These are phyloP conservation scores for Lepiota venenata DNA, from an alignment of 768 basidiomycete genomes.

Conservation along the genomic window DNA sequence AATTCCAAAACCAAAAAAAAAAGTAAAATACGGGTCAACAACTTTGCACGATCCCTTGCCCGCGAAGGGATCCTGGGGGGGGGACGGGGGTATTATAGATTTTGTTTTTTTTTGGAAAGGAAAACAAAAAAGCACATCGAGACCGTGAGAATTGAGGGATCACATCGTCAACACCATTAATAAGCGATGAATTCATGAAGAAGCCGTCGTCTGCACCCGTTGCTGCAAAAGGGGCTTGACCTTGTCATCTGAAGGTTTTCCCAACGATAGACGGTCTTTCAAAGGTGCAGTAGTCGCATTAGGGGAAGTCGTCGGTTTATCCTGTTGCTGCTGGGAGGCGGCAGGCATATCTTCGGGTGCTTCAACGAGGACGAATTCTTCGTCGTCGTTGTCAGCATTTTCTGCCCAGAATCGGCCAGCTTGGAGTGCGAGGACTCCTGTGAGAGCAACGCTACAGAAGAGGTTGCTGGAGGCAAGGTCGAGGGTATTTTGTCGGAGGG, in stretches of 20 bases:
- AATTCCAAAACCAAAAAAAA: neutral
- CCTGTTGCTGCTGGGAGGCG: slow-evolving; percentile 5
- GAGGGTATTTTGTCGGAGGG: slow-evolving; percentile 60
- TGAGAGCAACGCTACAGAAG: slow-evolving; percentile 83
- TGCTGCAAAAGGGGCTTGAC: slow-evolving; percentile 27
- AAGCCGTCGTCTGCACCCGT: slow-evolving; percentile 18
- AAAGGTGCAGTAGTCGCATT: neutral
- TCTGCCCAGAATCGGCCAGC: slow-evolving; percentile 87
- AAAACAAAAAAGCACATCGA: neutral
- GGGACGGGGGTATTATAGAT: too few relatives aligned
- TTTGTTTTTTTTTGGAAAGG: neutral
- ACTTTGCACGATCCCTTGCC: neutral
- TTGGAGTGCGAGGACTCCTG: slow-evolving; percentile 82
- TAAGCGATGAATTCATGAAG: slow-evolving; percentile 1
- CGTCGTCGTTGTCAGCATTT: slow-evolving; percentile 59
- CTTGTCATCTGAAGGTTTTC: slow-evolving; percentile 18
- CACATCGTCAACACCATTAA: neutral
- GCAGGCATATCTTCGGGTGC: slow-evolving; percentile 15
- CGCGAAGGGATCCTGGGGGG: too few relatives aligned
- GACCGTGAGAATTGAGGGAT: neutral
- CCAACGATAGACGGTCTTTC: slow-evolving; percentile 5
- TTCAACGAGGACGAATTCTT: slow-evolving; percentile 29
- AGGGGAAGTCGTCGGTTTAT: neutral
- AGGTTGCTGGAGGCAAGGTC: slow-evolving; percentile 83
- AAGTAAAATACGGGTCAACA: neutral